Conservation (phyloP, 306 rosid species). For the Comarum palustre region DNA sequence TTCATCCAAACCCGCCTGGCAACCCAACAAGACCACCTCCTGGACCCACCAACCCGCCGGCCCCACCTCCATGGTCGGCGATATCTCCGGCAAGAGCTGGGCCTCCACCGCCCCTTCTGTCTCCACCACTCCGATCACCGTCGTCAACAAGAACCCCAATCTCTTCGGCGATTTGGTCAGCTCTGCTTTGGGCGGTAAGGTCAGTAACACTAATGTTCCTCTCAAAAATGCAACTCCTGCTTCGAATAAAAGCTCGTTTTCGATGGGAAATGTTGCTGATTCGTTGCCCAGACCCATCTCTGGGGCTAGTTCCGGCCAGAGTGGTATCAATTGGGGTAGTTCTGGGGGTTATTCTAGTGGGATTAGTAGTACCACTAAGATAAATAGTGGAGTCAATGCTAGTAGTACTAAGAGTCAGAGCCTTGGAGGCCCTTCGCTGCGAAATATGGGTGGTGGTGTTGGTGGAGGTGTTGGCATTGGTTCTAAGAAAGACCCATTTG, state of each 20-base stretch:
- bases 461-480: conserved; percentile 41
- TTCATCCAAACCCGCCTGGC: conserved; percentile 54
- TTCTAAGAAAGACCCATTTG: conserved; percentile 76
- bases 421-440: conserved; percentile 59
- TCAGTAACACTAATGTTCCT: conserved; percentile 43
- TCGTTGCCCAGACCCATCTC: conserved; percentile 59
- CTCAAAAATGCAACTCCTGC: conserved; percentile 55
- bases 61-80: conserved; percentile 85
- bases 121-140: conserved; percentile 41
- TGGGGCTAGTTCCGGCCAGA: conserved; percentile 20
- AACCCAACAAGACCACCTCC: conserved; percentile 64
- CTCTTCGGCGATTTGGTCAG: conserved; percentile 82
- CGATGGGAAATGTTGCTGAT: conserved; percentile 61
- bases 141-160: conserved; percentile 73
- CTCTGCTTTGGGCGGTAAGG: conserved; percentile 70
- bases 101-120: conserved; percentile 45
- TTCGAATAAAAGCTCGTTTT: conserved; percentile 46
- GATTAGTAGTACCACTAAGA: not conserved
- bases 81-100: conserved; percentile 87
- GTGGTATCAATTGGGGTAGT: conserved; percentile 45
- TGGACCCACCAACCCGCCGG: conserved; percentile 87
- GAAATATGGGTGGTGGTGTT: conserved; percentile 26
- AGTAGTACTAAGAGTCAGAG: conserved; percentile 33
- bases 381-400: conserved; percentile 26
- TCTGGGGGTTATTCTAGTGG: conserved; percentile 17